A percentile compares a stretch with the other conserved stretches of the same genome.
Conservation (phyloP, 2,329 filamentous ascomycete genomes). For the Aspergillus tubingensis region DNA sequence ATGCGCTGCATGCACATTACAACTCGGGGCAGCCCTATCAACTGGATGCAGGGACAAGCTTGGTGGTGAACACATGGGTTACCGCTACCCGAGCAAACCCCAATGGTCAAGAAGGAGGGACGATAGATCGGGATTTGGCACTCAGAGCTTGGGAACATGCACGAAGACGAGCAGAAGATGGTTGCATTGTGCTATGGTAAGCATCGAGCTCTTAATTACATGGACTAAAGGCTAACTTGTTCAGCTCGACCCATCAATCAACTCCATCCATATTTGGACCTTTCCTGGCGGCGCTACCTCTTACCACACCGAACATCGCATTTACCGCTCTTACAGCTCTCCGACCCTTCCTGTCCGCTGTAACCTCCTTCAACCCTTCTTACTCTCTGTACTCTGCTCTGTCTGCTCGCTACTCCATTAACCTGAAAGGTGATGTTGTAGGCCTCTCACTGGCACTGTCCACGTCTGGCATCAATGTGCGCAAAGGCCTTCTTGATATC, state of each 20-base stretch:
- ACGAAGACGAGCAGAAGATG: constrained; percentile 88
- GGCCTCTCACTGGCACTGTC: constrained; percentile 76
- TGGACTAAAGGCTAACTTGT: not conserved
- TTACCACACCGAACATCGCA: constrained; percentile 73
- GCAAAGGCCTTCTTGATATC: constrained; percentile 75
- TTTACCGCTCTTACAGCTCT: constrained; percentile 79
- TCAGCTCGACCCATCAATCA: constrained; percentile 82
- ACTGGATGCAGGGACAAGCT: constrained; percentile 84
- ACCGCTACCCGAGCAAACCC: constrained; percentile 72
- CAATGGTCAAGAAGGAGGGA: constrained; percentile 71
- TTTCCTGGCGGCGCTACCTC: constrained; percentile 77
- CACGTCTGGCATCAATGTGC: constrained; percentile 83
- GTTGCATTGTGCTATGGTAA: constrained; percentile 85
- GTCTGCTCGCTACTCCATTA: constrained; percentile 78
- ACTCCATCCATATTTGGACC: constrained; percentile 81
- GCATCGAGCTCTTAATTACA: constrained; percentile 30
- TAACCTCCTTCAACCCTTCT: constrained; percentile 87
- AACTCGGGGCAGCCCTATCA: constrained; percentile 77
- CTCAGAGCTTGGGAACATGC: constrained; percentile 94
- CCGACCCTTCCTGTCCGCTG: constrained; percentile 81
- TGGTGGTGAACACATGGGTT: constrained; percentile 95
- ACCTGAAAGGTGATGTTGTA: constrained; percentile 75
- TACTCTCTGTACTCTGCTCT: constrained; percentile 77
- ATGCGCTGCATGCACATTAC: constrained; percentile 88
- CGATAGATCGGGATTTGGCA: constrained; percentile 76